Evolutionary conservation across 2,329 filamentous ascomycete genomes (phyloP).

Genomic region (Fusarium solani-melongenae): DNA sequence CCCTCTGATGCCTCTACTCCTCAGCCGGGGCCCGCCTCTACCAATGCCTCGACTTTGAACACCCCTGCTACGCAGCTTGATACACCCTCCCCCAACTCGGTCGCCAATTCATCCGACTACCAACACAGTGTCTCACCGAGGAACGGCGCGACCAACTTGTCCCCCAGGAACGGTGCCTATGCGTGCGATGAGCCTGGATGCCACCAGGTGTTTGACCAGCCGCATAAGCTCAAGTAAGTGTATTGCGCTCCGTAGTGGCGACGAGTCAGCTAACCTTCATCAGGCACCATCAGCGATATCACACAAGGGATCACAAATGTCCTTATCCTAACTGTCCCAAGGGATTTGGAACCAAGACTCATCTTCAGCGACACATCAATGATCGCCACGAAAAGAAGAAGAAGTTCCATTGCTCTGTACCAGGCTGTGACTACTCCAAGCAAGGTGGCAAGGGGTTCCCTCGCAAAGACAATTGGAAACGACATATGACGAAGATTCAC

Average conservation of each 20-base stretch:
- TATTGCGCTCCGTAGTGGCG: neutral
- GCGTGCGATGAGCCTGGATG: constrained; percentile 53
- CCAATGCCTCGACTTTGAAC: constrained; percentile 54
- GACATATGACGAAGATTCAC: constrained; percentile 72
- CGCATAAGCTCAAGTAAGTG: constrained; percentile 69
- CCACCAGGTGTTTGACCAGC: constrained; percentile 62
- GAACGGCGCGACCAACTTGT: constrained; percentile 38
- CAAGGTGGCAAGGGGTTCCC: constrained; percentile 68
- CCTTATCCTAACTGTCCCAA: constrained; percentile 64
- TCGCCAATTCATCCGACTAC: constrained; percentile 46
- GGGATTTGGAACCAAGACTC: constrained; percentile 70
- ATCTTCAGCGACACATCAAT: constrained; percentile 71
- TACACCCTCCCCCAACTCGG: constrained; percentile 55
- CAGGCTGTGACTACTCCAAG: constrained; percentile 66
- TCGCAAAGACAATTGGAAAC: constrained; percentile 71
- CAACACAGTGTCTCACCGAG: constrained; percentile 52
- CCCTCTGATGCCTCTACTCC: constrained; percentile 58
- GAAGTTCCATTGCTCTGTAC: constrained; percentile 68
- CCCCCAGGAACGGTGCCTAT: constrained; percentile 46
- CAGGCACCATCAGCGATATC: constrained; percentile 70
- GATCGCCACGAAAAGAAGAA: constrained; percentile 70
- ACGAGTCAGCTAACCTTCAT: neutral
- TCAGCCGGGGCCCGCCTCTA: constrained; percentile 51
- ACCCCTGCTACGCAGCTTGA: constrained; percentile 61
- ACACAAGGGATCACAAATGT: constrained; percentile 69